Percentiles rank a stretch among this genome's conserved stretches.
Conservation (phyloP, 306 rosid species). For the Carpinus viminea region DNA sequence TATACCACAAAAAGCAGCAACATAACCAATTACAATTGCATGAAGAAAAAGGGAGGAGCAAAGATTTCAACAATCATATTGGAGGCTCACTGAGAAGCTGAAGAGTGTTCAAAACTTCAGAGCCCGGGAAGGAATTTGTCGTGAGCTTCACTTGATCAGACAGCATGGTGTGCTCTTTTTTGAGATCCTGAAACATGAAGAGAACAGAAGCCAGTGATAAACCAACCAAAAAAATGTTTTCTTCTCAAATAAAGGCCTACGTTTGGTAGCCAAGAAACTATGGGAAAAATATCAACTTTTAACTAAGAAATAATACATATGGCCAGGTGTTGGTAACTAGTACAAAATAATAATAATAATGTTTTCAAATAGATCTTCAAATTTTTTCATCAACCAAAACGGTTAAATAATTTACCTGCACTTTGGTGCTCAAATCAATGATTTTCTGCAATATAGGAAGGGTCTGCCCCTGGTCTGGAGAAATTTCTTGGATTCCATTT, state of each 20-base stretch:
- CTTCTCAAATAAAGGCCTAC: neutral
- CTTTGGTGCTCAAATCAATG: slow-evolving; percentile 51
- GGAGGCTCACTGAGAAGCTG: slow-evolving; percentile 61
- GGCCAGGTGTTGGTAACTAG: neutral
- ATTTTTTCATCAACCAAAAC: neutral
- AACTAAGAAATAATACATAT: neutral
- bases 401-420: slow-evolving; percentile 53
- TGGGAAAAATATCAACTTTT: neutral
- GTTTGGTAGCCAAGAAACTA: neutral
- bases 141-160: slow-evolving; percentile 57
- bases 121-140: slow-evolving; percentile 58
- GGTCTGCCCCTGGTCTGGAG: slow-evolving; percentile 59
- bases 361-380: neutral
- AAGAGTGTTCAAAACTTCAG: slow-evolving; percentile 58
- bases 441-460: slow-evolving; percentile 84
- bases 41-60: neutral
- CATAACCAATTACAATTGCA: slow-evolving; percentile 20
- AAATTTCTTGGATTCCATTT: slow-evolving; percentile 51
- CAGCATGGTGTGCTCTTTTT: slow-evolving; percentile 55
- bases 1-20: slow-evolving; percentile 20
- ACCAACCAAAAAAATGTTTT: neutral
- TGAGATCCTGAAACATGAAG: slow-evolving; percentile 60
- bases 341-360: neutral
- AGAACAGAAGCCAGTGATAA: slow-evolving; percentile 2
- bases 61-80: slow-evolving; percentile 4